phyloP scores from a whole-genome alignment of 129 eudicot species.

The Artemisia tridentata region DNA sequence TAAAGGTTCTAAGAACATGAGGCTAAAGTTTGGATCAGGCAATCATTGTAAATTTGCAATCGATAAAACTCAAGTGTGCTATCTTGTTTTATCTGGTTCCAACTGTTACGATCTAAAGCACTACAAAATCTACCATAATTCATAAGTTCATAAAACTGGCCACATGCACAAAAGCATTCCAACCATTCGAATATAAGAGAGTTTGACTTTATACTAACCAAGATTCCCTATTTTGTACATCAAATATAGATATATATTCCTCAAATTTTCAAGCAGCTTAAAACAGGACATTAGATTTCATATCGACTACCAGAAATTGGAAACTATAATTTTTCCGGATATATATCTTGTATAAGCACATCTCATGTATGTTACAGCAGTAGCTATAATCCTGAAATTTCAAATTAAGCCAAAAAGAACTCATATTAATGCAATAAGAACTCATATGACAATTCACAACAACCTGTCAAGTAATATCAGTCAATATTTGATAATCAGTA shows the following conservation, averaged over 20 bases:
- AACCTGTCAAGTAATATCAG: no score
- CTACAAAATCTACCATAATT: no score
- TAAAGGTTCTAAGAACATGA: no score
- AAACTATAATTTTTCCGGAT: not conserved
- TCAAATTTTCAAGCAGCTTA: no score
- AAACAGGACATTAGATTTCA: not conserved
- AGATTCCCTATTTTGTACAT: not conserved
- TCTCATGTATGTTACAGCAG: constrained; percentile 97
- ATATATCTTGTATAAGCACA: constrained; percentile 79
- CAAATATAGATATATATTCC: constrained; percentile 1
- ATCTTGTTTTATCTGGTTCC: constrained; percentile 3
- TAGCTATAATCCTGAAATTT: constrained; percentile 89
- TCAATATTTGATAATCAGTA: no score
- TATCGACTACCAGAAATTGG: not conserved
- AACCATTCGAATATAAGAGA: constrained; percentile 6
- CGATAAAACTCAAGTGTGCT: no score
- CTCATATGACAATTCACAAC: no score
- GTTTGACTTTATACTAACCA: not conserved
- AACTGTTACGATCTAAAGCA: not conserved
- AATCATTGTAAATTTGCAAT: no score
- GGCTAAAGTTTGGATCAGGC: no score
- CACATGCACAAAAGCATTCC: constrained; percentile 4
- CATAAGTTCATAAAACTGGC: not conserved
- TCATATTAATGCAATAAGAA: constrained; percentile 12
- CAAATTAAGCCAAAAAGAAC: constrained; percentile 18